phyloP scores from a whole-genome alignment of 73 alveolate species.

The Stentor coeruleus region DNA sequence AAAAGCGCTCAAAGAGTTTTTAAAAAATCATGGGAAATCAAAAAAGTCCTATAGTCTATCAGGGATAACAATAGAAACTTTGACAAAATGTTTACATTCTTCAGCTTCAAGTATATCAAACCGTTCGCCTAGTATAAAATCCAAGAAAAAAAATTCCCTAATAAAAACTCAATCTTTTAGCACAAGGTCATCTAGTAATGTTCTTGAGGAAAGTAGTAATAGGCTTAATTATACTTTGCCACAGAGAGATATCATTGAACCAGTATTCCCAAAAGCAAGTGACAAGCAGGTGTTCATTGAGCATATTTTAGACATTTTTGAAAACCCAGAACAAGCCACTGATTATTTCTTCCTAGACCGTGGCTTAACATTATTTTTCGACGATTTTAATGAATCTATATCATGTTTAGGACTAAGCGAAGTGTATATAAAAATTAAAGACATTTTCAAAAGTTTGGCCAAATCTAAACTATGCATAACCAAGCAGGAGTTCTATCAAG shows the following conservation, averaged over 20 bases:
- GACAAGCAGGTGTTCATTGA: not conserved
- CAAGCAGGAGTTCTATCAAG: not conserved
- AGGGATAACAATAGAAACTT: not conserved
- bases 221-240: not conserved
- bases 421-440: too few relatives aligned
- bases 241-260: too few relatives aligned
- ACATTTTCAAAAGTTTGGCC: not conserved
- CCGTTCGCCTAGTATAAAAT: not conserved
- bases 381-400: not conserved
- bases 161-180: not conserved
- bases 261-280: too few relatives aligned
- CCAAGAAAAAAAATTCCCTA: not conserved
- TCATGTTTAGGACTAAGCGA: too few relatives aligned
- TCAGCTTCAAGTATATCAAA: not conserved
- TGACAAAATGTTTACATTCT: not conserved
- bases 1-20: not conserved
- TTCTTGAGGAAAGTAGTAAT: not conserved
- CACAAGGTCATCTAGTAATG: not conserved
- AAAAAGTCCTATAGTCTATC: not conserved
- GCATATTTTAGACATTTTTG: not conserved
- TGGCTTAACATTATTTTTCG: not conserved
- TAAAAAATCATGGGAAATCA: not conserved
- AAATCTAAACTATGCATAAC: too few relatives aligned
- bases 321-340: not conserved
- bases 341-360: slow-evolving; percentile 11